A percentile compares a stretch with the other conserved stretches of the same genome.
These are phyloP conservation scores for Arctostaphylos glauca DNA, from an alignment of 148 eudicot species.

Conservation along the genomic window DNA sequence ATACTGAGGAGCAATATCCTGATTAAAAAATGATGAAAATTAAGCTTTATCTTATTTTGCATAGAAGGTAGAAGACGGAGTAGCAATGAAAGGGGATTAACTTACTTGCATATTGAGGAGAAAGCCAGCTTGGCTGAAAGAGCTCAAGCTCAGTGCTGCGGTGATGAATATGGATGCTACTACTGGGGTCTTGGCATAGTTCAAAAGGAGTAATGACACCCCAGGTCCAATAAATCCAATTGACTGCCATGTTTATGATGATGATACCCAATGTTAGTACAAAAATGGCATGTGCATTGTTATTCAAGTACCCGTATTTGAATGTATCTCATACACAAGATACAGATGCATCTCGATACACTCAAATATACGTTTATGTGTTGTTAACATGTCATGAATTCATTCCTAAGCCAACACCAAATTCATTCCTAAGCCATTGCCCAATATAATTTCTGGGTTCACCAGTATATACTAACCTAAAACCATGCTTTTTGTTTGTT, in stretches of 20 bases:
- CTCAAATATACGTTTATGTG: no score
- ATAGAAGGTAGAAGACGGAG: no score
- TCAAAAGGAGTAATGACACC: constrained; percentile 71
- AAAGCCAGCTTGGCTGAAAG: constrained; percentile 98
- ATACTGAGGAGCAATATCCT: constrained; percentile 91
- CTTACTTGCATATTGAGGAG: constrained; percentile 88
- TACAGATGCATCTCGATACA: no score
- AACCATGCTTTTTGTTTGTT: not conserved
- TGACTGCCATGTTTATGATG: constrained; percentile 46
- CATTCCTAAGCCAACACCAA: no score
- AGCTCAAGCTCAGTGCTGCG: constrained; percentile 73
- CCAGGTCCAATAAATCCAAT: constrained; percentile 95
- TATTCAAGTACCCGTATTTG: no score
- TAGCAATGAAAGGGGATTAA: constrained; percentile 8
- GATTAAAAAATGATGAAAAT: constrained; percentile 16
- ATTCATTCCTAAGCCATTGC: no score
- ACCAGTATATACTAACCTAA: no score
- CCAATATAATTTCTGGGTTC: no score
- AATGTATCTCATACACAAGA: no score
- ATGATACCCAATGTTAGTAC: not conserved
- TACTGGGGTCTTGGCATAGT: constrained; percentile 68
- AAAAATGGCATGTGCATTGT: not conserved
- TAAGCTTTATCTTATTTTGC: not conserved
- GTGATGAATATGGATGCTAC: constrained; percentile 66
- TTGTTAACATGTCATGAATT: no score